phyloP scores from a whole-genome alignment of 257 asterid species.

The Salvia rosmarinus region DNA sequence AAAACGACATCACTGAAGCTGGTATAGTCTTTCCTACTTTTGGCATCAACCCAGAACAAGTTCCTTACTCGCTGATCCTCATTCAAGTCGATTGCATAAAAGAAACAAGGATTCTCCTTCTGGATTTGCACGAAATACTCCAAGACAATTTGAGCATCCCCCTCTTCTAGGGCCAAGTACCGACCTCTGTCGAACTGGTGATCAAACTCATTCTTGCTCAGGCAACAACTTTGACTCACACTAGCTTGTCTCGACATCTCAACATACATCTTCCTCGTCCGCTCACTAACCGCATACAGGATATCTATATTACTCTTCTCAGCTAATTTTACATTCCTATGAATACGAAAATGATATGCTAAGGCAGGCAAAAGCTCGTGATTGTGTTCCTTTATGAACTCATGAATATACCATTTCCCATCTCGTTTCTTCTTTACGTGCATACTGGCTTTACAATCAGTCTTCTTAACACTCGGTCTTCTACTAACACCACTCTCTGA shows the following conservation, averaged over 20 bases:
- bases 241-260: constrained; percentile 88
- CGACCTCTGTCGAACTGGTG: constrained; percentile 64
- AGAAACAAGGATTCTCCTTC: constrained; percentile 74
- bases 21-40: constrained; percentile 75
- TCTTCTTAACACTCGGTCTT: constrained; percentile 79
- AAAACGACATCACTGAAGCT: constrained; percentile 78
- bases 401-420: constrained; percentile 94
- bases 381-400: constrained; percentile 86
- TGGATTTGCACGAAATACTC: constrained; percentile 82
- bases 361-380: constrained; percentile 96
- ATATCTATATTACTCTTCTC: constrained; percentile 92
- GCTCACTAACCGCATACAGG: constrained; percentile 89
- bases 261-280: constrained; percentile 93
- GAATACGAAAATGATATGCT: constrained; percentile 94
- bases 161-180: constrained; percentile 76
- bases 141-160: constrained; percentile 80
- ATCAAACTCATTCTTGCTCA: constrained; percentile 51
- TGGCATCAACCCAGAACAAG: constrained; percentile 94
- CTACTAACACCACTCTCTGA: constrained; percentile 76
- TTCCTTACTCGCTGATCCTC: constrained; percentile 87
- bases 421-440: constrained; percentile 89
- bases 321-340: constrained; percentile 79
- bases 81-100: constrained; percentile 81
- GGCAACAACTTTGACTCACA: constrained; percentile 43
- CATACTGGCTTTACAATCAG: constrained; percentile 97